Evolutionary conservation across 352 stramenopile species (phyloP).

Genomic region (Globisporangium alternatum): DNA sequence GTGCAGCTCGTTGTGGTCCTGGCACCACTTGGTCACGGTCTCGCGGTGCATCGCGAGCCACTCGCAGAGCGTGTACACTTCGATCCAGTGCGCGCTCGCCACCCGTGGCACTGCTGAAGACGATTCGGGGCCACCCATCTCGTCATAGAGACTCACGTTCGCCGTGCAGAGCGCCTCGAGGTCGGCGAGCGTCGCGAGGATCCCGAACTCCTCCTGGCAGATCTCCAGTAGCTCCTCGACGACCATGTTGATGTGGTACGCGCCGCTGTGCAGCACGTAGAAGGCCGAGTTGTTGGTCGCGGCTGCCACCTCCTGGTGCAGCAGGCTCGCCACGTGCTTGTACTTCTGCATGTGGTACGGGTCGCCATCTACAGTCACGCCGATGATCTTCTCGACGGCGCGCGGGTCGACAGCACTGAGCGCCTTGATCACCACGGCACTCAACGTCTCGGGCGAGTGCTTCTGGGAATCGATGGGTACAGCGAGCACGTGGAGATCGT

Average conservation of each 20-base stretch:
- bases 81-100: conserved; percentile 34
- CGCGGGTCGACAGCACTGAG: conserved; percentile 32
- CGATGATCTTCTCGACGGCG: conserved; percentile 42
- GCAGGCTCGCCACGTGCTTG: conserved; percentile 23
- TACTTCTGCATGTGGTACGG: conserved; percentile 42
- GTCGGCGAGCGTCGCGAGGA: conserved; percentile 32
- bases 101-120: conserved; percentile 5
- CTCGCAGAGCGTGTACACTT: conserved; percentile 36
- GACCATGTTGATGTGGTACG: conserved; percentile 39
- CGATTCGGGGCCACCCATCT: conserved; percentile 19
- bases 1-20: conserved; percentile 24
- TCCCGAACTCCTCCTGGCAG: conserved; percentile 36
- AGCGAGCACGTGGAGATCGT: conserved; percentile 46
- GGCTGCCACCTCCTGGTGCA: conserved; percentile 25
- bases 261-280: conserved; percentile 40
- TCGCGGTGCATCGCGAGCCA: conserved; percentile 47
- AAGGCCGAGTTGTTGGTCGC: conserved; percentile 30
- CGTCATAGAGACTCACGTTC: conserved; percentile 19
- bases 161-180: conserved; percentile 32
- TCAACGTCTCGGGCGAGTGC: conserved; percentile 30
- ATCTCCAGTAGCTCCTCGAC: conserved; percentile 43
- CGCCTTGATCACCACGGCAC: conserved; percentile 21
- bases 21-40: conserved; percentile 35
- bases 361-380: conserved; percentile 46
- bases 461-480: conserved; percentile 32